Evolutionary conservation across 345 rosid genomes (phyloP).

Genomic region (Eutrema japonicum): DNA sequence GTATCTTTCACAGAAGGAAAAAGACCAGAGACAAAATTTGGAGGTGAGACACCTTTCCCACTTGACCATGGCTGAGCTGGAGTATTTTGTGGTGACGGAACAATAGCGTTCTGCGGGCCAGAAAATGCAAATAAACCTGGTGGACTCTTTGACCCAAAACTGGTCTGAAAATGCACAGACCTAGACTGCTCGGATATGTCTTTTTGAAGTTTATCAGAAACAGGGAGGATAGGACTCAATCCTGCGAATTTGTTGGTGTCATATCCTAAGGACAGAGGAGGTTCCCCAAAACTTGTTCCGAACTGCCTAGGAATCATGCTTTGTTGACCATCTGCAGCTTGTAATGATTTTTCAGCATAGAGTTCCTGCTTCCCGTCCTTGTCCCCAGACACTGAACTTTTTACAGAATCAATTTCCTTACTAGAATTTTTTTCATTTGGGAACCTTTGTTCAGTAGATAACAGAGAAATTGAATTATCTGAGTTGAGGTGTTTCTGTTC

Average conservation of each 20-base stretch:
- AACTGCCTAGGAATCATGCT: slow-evolving; percentile 42
- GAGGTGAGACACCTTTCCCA: slow-evolving; percentile 45
- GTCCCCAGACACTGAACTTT: slow-evolving; percentile 41
- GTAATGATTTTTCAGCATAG: slow-evolving; percentile 39
- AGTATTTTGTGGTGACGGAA: slow-evolving; percentile 48
- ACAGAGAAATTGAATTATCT: slow-evolving; percentile 42
- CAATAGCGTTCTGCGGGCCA: slow-evolving; percentile 42
- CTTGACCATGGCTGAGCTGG: slow-evolving; percentile 56
- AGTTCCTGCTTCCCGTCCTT: slow-evolving; percentile 45
- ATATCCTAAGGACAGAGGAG: slow-evolving; percentile 47
- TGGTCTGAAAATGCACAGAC: slow-evolving; percentile 39
- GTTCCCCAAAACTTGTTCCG: slow-evolving; percentile 49
- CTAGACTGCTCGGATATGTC: slow-evolving; percentile 41
- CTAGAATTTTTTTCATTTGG: slow-evolving; percentile 20
- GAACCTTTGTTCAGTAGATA: slow-evolving; percentile 36
- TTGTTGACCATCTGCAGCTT: slow-evolving; percentile 46
- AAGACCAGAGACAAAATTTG: slow-evolving; percentile 43
- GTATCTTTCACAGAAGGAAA: slow-evolving; percentile 42
- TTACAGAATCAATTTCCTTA: slow-evolving; percentile 39
- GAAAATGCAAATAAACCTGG: slow-evolving; percentile 43
- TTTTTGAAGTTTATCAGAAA: slow-evolving; percentile 47
- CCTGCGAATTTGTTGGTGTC: slow-evolving; percentile 47
- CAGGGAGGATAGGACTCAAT: slow-evolving; percentile 43
- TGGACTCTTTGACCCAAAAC: slow-evolving; percentile 46
- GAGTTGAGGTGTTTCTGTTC: slow-evolving; percentile 41